Base-by-base conservation (phyloP, 2,329 filamentous ascomycete genomes). In the Botrytis cinerea region DNA sequence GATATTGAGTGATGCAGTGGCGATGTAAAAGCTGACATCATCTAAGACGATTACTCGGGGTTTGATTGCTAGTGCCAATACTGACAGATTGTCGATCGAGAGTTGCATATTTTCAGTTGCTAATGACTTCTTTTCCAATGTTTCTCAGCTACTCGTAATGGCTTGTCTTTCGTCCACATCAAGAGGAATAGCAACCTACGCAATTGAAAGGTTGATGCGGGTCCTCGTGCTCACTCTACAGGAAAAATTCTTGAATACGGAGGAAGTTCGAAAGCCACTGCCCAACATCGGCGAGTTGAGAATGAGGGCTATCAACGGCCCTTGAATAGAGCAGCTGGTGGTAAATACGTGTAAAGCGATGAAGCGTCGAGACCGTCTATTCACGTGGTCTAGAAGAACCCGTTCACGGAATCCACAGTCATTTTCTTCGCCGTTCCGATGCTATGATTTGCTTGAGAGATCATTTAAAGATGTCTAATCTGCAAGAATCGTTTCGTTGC, bases 401-500 rank as follows among this genome's bases (percentile, higher is more conserved):
- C 6, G 0, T 6, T 14, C 8, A 28, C 6, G 18, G 0, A 57
- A 9, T n/a, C 14, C 6, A 0, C 6, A 12, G n/a, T 18, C 14
- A 57, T 28, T 57, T 0, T 18, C 51, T 2, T 18, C n/a, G 8
- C 14, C 1, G 3, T 28, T 9, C 16, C 2, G 51, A 57, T 57
- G 51, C 51, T 18, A 25, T 28, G 6, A 28, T 57, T 57, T 57
- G 51, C 4, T 28, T 18, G 25, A 0, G 14, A 28, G 12, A 54
- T 28, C 25, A 28, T 54, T 16, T 25, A 0, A n/a, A 54, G 5
- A 2, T 28, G 7, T 28, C 12, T 0, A 54, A n/a, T 7, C 14
- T 14, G 45, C 18, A 46, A 46, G 18, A 18, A 46, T 8, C 6
- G 18, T 46, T 20, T 46, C 16, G 7, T 22, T 8, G 6, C 45